Conservation (phyloP, 371 early-diverging fungal genomes). For the Mortierella sp. region DNA sequence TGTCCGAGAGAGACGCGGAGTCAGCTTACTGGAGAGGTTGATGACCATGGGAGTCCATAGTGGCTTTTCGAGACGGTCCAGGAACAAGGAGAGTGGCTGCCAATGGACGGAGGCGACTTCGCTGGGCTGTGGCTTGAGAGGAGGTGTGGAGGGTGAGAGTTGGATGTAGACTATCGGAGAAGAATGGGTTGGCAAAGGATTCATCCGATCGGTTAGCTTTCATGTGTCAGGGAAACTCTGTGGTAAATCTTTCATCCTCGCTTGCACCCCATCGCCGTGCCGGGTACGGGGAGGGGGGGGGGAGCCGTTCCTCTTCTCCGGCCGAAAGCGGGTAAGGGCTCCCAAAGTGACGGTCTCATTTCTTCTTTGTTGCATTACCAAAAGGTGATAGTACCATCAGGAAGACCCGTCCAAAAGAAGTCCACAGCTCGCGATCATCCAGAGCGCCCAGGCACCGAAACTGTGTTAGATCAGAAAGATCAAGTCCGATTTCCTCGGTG, state of each 20-base stretch:
- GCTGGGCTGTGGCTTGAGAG: constrained; percentile 60
- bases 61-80: constrained; percentile 46
- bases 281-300: background rate
- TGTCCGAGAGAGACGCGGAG: constrained; percentile 51
- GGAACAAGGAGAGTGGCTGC: constrained; percentile 66
- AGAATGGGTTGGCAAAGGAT: no score
- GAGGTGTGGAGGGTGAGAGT: constrained; percentile 63
- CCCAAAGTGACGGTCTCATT: no score
- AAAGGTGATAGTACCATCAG: constrained; percentile 72
- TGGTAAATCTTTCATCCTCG: constrained; percentile 36
- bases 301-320: no score
- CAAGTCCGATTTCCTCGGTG: constrained; percentile 72
- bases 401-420: constrained; percentile 60
- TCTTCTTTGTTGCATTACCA: no score
- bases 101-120: constrained; percentile 76
- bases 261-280: background rate
- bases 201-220: constrained; percentile 3
- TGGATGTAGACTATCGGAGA: constrained; percentile 69
- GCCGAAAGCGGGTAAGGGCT: no score
- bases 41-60: constrained; percentile 51
- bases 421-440: constrained; percentile 71
- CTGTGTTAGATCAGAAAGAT: constrained; percentile 58
- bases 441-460: constrained; percentile 70
- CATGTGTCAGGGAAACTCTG: constrained; percentile 10
- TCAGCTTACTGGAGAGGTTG: constrained; percentile 54